phyloP scores from a whole-genome alignment of 2,329 filamentous ascomycete genomes.

The Exophiala sp. region DNA sequence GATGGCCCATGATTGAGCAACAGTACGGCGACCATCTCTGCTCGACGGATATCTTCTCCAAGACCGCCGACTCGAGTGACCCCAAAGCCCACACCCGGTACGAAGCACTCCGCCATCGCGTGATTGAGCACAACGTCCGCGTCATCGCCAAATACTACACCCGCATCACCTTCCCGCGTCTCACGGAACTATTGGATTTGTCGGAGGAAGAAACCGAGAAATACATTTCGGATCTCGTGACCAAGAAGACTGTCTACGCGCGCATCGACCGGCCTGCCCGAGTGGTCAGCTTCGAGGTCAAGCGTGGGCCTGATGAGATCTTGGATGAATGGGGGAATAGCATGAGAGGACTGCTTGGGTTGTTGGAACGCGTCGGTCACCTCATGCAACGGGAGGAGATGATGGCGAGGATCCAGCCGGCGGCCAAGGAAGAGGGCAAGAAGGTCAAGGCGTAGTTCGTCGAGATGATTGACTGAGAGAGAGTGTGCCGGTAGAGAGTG shows the following conservation, averaged over 20 bases:
- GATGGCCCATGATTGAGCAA: slow-evolving; percentile 89
- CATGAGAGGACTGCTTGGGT: slow-evolving; percentile 85
- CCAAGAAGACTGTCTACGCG: slow-evolving; percentile 94
- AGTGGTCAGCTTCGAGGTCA: slow-evolving; percentile 90
- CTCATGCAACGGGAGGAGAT: slow-evolving; percentile 99
- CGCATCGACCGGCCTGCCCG: slow-evolving; percentile 93
- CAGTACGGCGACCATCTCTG: slow-evolving; percentile 84
- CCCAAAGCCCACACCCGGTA: slow-evolving; percentile 79
- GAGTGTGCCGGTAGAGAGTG: neutral
- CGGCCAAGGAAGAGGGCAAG: slow-evolving; percentile 18
- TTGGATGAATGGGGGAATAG: slow-evolving; percentile 98
- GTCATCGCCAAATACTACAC: slow-evolving; percentile 99
- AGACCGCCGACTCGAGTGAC: slow-evolving; percentile 59
- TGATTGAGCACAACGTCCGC: slow-evolving; percentile 98
- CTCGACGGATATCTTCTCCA: slow-evolving; percentile 82
- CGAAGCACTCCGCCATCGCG: slow-evolving; percentile 92
- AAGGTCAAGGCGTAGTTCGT: slow-evolving; percentile 8
- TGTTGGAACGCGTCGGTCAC: slow-evolving; percentile 89
- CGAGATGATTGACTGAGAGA: neutral
- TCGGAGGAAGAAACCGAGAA: slow-evolving; percentile 96
- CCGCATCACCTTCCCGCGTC: slow-evolving; percentile 82
- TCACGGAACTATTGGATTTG: slow-evolving; percentile 86
- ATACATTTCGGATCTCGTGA: slow-evolving; percentile 96
- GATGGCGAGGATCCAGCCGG: slow-evolving; percentile 93
- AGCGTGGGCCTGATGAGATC: slow-evolving; percentile 88